A percentile compares a stretch with the other conserved stretches of the same genome.
phyloP scores from a whole-genome alignment of 2,329 filamentous ascomycete species.

The Verticillium albo-atrum region DNA sequence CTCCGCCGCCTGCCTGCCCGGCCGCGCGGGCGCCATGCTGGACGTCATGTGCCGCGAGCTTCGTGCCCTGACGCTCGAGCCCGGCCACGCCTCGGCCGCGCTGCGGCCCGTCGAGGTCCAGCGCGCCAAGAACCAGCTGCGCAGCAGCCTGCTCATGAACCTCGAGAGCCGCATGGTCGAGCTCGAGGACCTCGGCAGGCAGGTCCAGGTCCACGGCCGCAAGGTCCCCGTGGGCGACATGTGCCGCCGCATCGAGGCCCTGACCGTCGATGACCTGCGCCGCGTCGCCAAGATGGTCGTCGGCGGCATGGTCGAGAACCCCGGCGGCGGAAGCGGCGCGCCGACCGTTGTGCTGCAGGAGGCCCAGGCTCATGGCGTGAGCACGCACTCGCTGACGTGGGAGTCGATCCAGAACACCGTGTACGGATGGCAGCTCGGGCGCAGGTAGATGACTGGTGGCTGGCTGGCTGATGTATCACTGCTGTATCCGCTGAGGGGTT shows the following conservation, averaged over 20 bases:
- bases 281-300: constrained; percentile 77
- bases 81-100: constrained; percentile 64
- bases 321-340: constrained; percentile 73
- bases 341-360: constrained; percentile 95
- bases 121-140: constrained; percentile 94
- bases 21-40: constrained; percentile 76
- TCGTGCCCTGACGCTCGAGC: constrained; percentile 69
- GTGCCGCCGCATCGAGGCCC: constrained; percentile 77
- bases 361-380: constrained; percentile 68
- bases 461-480: too few relatives aligned
- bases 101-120: constrained; percentile 75
- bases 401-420: constrained; percentile 87
- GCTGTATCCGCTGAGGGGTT: too few relatives aligned
- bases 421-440: constrained; percentile 76
- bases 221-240: constrained; percentile 92
- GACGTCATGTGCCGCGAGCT: constrained; percentile 94
- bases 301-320: constrained; percentile 70
- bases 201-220: constrained; percentile 93
- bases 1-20: constrained; percentile 76
- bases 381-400: constrained; percentile 69
- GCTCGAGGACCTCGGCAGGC: constrained; percentile 88
- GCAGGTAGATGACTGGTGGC: constrained; percentile 25
- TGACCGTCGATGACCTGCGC: constrained; percentile 76
- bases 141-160: constrained; percentile 91
- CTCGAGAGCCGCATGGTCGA: constrained; percentile 96